phyloP scores from a whole-genome alignment of 2,329 filamentous ascomycete species.

The Diaporthe sp. region DNA sequence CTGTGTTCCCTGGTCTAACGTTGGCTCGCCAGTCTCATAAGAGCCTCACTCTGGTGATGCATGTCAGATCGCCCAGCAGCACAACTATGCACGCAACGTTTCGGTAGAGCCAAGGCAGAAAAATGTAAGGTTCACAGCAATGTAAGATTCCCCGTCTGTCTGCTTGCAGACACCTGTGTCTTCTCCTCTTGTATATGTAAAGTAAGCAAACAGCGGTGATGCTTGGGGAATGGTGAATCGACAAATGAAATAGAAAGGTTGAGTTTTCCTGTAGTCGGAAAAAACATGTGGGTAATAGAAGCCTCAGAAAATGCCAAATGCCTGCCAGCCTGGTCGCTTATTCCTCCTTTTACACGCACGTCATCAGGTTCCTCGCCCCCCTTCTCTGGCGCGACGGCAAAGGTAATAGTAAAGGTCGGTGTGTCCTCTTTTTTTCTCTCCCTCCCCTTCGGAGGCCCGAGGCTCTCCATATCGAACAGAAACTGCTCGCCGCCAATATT shows the following conservation, averaged over 20 bases:
- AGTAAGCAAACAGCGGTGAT: constrained; percentile 42
- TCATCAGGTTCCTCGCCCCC: constrained; percentile 28
- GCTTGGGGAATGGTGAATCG: constrained; percentile 36
- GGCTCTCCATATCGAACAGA: constrained; percentile 1
- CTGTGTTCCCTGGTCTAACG: background rate
- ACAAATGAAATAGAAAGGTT: constrained; percentile 45
- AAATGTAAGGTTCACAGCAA: constrained; percentile 33
- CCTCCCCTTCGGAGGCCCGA: background rate
- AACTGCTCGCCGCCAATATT: background rate
- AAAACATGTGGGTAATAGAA: constrained; percentile 34
- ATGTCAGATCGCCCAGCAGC: background rate
- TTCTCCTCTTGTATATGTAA: constrained; percentile 49
- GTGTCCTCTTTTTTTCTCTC: background rate
- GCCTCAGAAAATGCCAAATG: constrained; percentile 39
- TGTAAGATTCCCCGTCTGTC: constrained; percentile 40
- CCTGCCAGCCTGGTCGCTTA: constrained; percentile 37
- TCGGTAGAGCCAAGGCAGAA: too few species aligned
- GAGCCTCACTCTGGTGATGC: background rate
- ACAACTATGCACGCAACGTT: background rate
- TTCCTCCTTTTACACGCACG: constrained; percentile 36
- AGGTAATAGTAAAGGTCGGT: constrained; percentile 35
- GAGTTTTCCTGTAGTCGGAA: constrained; percentile 25
- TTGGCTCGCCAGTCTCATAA: background rate
- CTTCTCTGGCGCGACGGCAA: constrained; percentile 13
- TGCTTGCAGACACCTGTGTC: constrained; percentile 48